phyloP scores from a whole-genome alignment of 345 rosid species.

The Brassica cretica region DNA sequence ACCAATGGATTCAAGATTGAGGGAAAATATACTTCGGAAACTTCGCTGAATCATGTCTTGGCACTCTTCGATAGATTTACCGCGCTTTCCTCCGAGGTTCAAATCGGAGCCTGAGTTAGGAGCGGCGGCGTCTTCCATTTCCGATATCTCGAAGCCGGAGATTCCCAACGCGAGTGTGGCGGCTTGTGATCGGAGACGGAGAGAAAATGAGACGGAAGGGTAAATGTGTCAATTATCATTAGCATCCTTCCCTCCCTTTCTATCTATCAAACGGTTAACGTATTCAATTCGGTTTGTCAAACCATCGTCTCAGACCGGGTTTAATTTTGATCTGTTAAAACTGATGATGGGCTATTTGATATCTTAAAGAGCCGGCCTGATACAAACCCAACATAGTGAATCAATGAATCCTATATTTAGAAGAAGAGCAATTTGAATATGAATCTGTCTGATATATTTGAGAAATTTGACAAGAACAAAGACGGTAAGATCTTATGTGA shows the following conservation, averaged over 20 bases:
- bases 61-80: constrained; percentile 38
- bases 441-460: constrained; percentile 43
- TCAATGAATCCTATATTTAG: neutral
- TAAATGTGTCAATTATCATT: neutral
- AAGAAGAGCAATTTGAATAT: neutral
- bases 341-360: neutral
- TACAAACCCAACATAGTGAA: neutral
- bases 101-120: constrained; percentile 32
- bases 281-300: neutral
- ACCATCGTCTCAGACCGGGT: neutral
- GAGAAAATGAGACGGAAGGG: neutral
- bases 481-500: constrained; percentile 73
- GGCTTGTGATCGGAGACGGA: constrained; percentile 22
- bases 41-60: constrained; percentile 40
- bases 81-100: constrained; percentile 13
- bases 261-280: neutral
- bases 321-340: neutral
- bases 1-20: neutral
- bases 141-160: constrained; percentile 4
- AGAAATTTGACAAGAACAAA: constrained; percentile 74
- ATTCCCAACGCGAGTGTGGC: neutral
- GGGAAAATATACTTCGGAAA: constrained; percentile 37
- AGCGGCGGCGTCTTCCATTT: constrained; percentile 18
- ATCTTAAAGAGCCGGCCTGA: neutral
- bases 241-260: neutral